A percentile compares a stretch with the other conserved stretches of the same genome.
phyloP scores from a whole-genome alignment of 306 rosid genomes.

The Lithocarpus polystachyus region DNA sequence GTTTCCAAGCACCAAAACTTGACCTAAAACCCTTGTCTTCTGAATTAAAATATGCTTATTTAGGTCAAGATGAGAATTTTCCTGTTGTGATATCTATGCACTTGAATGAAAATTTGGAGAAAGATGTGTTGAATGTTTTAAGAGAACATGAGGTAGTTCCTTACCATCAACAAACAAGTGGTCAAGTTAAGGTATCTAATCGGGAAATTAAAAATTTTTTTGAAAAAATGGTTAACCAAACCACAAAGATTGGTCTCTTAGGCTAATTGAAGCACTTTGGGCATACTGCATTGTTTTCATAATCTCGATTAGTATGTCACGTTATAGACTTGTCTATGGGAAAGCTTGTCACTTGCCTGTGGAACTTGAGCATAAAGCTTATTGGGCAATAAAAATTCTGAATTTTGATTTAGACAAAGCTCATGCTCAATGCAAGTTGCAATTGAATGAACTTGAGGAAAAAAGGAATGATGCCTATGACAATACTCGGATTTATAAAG shows the following conservation, averaged over 20 bases:
- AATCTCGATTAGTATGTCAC: not conserved
- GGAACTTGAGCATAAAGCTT: not conserved
- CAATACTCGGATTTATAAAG: too few species aligned
- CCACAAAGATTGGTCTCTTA: not conserved
- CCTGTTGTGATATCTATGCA: too few species aligned
- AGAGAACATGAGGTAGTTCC: too few species aligned
- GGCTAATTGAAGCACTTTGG: too few species aligned
- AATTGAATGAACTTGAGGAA: not conserved
- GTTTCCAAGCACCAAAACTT: too few species aligned
- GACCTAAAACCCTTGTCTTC: too few species aligned
- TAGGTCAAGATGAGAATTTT: too few species aligned
- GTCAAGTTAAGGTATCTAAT: not conserved
- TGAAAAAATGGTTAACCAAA: not conserved
- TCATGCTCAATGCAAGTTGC: not conserved
- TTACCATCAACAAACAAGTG: not conserved
- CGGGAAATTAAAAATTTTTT: not conserved
- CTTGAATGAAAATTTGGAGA: too few species aligned
- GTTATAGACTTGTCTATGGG: too few species aligned
- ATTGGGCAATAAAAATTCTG: not conserved
- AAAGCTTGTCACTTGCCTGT: not conserved
- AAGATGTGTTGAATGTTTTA: too few species aligned
- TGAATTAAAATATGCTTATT: too few species aligned
- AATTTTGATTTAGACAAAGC: not conserved
- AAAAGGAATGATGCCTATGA: too few species aligned
- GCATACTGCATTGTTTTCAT: not conserved